These are phyloP conservation scores for Emergomyces orientalis DNA, from an alignment of 2,329 filamentous ascomycete species.

Conservation along the genomic window DNA sequence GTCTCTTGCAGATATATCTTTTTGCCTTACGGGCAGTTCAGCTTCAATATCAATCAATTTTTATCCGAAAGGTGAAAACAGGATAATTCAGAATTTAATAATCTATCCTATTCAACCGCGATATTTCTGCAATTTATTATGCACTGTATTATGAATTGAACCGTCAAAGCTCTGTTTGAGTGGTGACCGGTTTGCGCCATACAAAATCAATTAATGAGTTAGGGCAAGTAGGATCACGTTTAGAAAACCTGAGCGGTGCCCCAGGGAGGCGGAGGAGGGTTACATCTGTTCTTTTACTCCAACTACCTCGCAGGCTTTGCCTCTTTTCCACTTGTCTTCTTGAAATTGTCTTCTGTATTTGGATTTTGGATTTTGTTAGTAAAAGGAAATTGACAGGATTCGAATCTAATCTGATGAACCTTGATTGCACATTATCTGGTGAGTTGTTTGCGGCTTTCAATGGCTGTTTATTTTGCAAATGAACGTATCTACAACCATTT, in stretches of 20 bases:
- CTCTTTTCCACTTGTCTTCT: not conserved
- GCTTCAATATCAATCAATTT: not conserved
- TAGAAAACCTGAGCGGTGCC: not conserved
- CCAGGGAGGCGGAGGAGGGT: not conserved
- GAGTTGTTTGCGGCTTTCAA: not conserved
- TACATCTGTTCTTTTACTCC: not conserved
- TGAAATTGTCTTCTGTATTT: not conserved
- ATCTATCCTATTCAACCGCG: not conserved
- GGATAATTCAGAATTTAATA: not conserved
- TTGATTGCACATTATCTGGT: too few relatives aligned
- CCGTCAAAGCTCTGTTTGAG: not conserved
- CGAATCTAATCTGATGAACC: not conserved
- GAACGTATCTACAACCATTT: not conserved
- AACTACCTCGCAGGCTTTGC: too few relatives aligned
- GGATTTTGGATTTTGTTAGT: not conserved
- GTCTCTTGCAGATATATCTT: not conserved
- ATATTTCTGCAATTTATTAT: not conserved
- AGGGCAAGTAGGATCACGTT: slow-evolving; percentile 2
- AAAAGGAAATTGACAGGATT: not conserved
- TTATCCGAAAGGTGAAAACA: not conserved
- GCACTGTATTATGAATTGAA: not conserved
- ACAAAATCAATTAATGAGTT: not conserved
- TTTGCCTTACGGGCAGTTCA: not conserved
- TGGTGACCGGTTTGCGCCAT: not conserved
- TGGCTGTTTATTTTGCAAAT: not conserved